Percentiles rank a stretch among this genome's conserved stretches.
Evolutionary conservation across 2,329 filamentous ascomycete genomes (phyloP).

Genomic region (Pseudogymnoascus verrucosus): DNA sequence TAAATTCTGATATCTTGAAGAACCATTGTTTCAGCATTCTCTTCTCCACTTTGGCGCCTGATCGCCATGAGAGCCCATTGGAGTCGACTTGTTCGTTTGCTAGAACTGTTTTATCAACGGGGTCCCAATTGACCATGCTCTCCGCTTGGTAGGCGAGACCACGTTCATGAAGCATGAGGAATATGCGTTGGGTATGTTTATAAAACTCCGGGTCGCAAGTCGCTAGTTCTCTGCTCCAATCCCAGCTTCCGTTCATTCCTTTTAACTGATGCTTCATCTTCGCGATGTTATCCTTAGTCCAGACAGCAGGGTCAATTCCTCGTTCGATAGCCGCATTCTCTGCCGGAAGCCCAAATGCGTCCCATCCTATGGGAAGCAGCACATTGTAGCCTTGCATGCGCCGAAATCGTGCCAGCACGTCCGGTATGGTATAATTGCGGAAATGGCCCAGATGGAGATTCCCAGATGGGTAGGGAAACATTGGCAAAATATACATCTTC

Average conservation of each 20-base stretch:
- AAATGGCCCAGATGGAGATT: constrained; percentile 80
- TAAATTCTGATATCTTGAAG: constrained; percentile 72
- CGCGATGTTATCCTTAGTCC: constrained; percentile 73
- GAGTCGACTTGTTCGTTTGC: constrained; percentile 92
- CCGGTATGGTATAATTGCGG: constrained; percentile 83
- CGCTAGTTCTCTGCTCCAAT: constrained; percentile 74
- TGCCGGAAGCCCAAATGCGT: constrained; percentile 82
- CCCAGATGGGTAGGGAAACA: constrained; percentile 91
- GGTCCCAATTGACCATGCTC: constrained; percentile 83
- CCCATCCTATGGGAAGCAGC: constrained; percentile 88
- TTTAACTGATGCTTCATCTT: constrained; percentile 78
- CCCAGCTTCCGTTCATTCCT: constrained; percentile 72
- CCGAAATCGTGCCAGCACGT: constrained; percentile 71
- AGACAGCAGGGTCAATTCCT: constrained; percentile 66
- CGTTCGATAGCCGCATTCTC: constrained; percentile 86
- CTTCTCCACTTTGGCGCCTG: constrained; percentile 76
- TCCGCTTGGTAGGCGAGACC: constrained; percentile 77
- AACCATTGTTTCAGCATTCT: constrained; percentile 81
- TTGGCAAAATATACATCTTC: constrained; percentile 67
- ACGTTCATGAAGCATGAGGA: constrained; percentile 65
- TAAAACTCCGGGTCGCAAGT: constrained; percentile 83
- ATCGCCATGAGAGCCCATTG: constrained; percentile 79
- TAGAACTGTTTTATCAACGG: constrained; percentile 79
- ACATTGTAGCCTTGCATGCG: constrained; percentile 67
- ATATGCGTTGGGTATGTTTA: constrained; percentile 81